phyloP scores from a whole-genome alignment of 164 flowering plant species.

The Nymphaea thermarum region DNA sequence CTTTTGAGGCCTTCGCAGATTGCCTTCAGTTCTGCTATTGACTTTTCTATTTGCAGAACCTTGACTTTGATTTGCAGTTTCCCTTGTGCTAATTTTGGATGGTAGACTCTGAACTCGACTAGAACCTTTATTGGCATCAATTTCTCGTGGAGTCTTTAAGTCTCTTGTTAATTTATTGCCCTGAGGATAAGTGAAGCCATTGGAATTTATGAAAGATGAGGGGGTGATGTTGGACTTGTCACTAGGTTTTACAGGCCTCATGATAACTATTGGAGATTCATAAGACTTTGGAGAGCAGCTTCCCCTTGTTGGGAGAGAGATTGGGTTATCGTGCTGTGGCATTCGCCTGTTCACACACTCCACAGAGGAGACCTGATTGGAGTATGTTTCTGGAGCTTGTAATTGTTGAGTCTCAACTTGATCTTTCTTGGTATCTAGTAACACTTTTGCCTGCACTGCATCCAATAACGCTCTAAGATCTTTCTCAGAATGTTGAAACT shows the following conservation, averaged over 20 bases:
- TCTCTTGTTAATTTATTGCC: too few species aligned
- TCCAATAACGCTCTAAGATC: constrained; percentile 85
- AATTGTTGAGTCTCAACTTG: constrained; percentile 12
- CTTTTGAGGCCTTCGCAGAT: neutral
- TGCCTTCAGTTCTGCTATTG: constrained; percentile 13
- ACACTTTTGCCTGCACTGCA: constrained; percentile 59
- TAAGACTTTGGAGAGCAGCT: constrained; percentile 14
- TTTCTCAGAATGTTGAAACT: constrained; percentile 61
- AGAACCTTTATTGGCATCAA: too few species aligned
- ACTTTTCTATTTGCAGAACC: constrained; percentile 25
- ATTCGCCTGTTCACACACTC: too few species aligned
- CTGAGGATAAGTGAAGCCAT: constrained; percentile 14
- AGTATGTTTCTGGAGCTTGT: constrained; percentile 11
- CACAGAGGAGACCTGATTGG: too few species aligned
- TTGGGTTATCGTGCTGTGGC: too few species aligned
- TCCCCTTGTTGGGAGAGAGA: constrained; percentile 6
- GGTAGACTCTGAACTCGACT: too few species aligned
- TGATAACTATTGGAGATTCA: constrained; percentile 29
- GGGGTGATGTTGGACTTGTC: constrained; percentile 20
- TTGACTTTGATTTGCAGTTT: neutral
- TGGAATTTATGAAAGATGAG: constrained; percentile 4
- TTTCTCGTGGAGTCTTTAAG: too few species aligned
- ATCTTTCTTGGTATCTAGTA: constrained; percentile 23
- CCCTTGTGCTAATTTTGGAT: too few species aligned
- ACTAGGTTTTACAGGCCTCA: constrained; percentile 36